Evolutionary conservation across 768 basidiomycete species (phyloP), one percentile per base, ranked within the genome.

Genomic region (Trametopsis cervina): DNA sequence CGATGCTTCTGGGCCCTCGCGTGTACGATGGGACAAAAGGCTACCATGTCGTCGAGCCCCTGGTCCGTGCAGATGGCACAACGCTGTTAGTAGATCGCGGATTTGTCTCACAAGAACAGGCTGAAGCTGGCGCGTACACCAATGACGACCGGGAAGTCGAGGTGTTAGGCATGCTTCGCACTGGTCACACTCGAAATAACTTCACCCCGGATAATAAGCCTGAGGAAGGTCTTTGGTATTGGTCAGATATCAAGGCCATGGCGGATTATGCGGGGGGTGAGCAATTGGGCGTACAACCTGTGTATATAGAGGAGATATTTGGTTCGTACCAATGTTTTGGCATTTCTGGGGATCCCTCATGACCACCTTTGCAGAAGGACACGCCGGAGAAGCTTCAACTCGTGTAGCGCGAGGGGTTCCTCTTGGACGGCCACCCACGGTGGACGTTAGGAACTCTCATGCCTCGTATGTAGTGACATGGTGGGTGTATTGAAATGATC

Each of bases 381-480:
- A 90, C 58, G 80, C 81, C 3, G 90, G 87, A 12, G 83, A 92
- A 46, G 85, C 80, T 18, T 63, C 75, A 23, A 63, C 71, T 22
- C 70, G 72, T 48, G 58, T 89, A 15, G 63, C 68, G 4, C 82
- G 79, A 50, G 96, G 93, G 12, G 72, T 85, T 40, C 96, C 96
- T 2, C 69, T 98, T 40, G 96, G 95, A 36, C 80, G 91, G 42
- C 65, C 83, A 20, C 78, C 91, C 3, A 78, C 79, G 2, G 81
- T 97, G 21, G 91, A 97, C 58, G 69, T 99, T 39, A 76, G 96
- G 41, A 99, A 99, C 65, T 80, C 90, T 29, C 96, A 99, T 68
- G 74, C 89, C 5, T 93, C 91, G 10, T 99, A 99, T 66, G 90
- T 96, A 3, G 77, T 87, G 12, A 99, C 94, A 10, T 99, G 96